Evolutionary conservation across 2,329 filamentous ascomycete genomes (phyloP).

Genomic region (Teratosphaeriaceae sp.): DNA sequence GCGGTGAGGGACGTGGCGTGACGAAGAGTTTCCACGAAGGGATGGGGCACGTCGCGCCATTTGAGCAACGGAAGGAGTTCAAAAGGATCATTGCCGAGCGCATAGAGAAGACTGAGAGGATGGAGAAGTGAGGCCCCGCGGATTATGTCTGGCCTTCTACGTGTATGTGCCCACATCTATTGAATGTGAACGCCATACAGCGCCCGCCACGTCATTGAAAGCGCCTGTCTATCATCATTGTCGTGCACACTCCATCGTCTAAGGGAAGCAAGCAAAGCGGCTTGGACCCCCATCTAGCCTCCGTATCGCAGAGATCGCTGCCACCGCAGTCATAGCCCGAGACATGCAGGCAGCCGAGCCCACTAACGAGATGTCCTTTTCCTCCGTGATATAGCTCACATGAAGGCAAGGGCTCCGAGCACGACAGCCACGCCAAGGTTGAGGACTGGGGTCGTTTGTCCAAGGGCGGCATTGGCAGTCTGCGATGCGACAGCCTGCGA

Average conservation of each 20-base stretch:
- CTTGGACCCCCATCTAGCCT: too few relatives aligned
- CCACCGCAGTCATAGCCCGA: too few relatives aligned
- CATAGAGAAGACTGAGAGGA: slow-evolving; percentile 42
- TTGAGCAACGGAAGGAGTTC: slow-evolving; percentile 66
- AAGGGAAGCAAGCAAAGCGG: too few relatives aligned
- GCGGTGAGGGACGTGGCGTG: slow-evolving; percentile 47
- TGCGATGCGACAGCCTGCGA: background rate
- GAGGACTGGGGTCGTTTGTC: background rate
- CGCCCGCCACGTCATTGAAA: too few relatives aligned
- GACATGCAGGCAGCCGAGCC: too few relatives aligned
- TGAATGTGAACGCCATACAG: too few relatives aligned
- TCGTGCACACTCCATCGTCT: too few relatives aligned
- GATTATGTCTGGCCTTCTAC: too few relatives aligned
- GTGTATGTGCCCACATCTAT: too few relatives aligned
- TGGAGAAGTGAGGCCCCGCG: slow-evolving; percentile 7
- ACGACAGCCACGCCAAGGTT: background rate
- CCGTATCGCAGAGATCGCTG: too few relatives aligned
- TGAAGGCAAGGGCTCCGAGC: background rate
- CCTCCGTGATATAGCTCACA: too few relatives aligned
- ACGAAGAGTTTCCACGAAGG: slow-evolving; percentile 59
- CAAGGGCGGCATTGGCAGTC: background rate
- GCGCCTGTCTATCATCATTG: background rate
- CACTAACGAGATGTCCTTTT: too few relatives aligned
- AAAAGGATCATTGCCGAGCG: slow-evolving; percentile 57
- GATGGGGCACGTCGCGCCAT: slow-evolving; percentile 66